phyloP scores from a whole-genome alignment of 2,329 filamentous ascomycete species.

The Fusarium sp. region DNA sequence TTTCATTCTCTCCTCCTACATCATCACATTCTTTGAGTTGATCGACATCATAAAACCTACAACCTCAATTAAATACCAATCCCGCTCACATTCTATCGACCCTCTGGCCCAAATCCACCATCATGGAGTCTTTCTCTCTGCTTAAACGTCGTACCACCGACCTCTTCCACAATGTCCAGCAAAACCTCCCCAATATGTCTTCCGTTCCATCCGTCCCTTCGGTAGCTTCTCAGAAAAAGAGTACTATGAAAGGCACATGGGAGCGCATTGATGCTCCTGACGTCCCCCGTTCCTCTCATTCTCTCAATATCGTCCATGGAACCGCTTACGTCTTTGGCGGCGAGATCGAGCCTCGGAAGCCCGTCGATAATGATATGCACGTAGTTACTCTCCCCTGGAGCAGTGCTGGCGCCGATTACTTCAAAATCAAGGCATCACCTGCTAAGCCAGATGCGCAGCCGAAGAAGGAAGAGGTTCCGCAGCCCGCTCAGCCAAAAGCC shows the following conservation, averaged over 20 bases:
- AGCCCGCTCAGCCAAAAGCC: conserved; percentile 13
- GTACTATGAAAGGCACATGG: conserved; percentile 67
- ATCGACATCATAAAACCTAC: not conserved
- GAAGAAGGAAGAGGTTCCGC: conserved; percentile 24
- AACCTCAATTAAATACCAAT: not conserved
- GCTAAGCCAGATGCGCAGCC: conserved; percentile 48
- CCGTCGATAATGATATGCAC: conserved; percentile 79
- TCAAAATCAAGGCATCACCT: conserved; percentile 62
- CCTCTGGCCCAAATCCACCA: conserved; percentile 21
- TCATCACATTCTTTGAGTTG: conserved; percentile 10
- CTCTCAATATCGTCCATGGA: conserved; percentile 68
- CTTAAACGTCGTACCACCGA: conserved; percentile 67
- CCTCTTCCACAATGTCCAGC: conserved; percentile 61
- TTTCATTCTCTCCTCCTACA: conserved; percentile 23
- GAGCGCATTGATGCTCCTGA: conserved; percentile 65
- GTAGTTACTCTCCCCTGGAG: conserved; percentile 70
- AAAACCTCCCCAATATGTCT: conserved; percentile 56
- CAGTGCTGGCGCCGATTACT: conserved; percentile 69
- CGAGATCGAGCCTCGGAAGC: conserved; percentile 73
- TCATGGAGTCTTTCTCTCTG: conserved; percentile 61
- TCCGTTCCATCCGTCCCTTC: conserved; percentile 50
- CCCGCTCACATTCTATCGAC: conserved; percentile 5
- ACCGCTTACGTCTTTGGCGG: conserved; percentile 80
- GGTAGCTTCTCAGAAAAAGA: conserved; percentile 33
- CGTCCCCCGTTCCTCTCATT: conserved; percentile 80